Conservation (phyloP, 441 rosid genomes). For the Croton laevigatus region DNA sequence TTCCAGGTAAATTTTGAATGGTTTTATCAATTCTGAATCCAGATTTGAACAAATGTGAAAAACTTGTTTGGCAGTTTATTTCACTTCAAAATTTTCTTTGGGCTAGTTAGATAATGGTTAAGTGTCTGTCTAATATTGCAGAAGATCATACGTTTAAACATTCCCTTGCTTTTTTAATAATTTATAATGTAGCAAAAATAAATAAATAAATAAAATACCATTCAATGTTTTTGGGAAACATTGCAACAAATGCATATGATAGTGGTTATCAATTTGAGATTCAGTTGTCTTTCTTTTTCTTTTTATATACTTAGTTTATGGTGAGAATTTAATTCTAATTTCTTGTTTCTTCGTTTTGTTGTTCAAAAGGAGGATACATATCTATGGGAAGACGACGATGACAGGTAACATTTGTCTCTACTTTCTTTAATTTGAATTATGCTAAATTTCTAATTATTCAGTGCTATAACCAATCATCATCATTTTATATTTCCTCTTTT, state of each 20-base stretch:
- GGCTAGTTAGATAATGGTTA: background rate
- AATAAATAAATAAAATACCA: background rate
- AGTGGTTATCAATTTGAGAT: background rate
- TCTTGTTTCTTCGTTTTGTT: background rate
- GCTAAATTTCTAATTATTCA: slow-evolving; percentile 11
- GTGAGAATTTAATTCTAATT: background rate
- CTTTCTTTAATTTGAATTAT: slow-evolving; percentile 8
- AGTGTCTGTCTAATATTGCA: background rate
- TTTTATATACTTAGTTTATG: background rate
- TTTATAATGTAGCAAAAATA: too few relatives aligned
- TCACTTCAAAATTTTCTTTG: background rate
- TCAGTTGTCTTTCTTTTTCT: background rate
- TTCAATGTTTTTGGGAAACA: background rate
- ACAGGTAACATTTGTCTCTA: slow-evolving; percentile 45
- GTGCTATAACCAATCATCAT: background rate
- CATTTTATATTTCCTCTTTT: background rate
- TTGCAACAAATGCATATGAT: background rate
- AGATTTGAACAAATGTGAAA: slow-evolving; percentile 3
- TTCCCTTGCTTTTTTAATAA: background rate
- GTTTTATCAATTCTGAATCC: slow-evolving; percentile 1
- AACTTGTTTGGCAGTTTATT: background rate
- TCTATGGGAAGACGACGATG: slow-evolving; percentile 96
- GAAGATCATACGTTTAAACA: background rate
- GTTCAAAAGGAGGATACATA: slow-evolving; percentile 79
- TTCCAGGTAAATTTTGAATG: slow-evolving; percentile 58